Conservation (phyloP, 768 basidiomycete genomes). For the Boletellus ananas region DNA sequence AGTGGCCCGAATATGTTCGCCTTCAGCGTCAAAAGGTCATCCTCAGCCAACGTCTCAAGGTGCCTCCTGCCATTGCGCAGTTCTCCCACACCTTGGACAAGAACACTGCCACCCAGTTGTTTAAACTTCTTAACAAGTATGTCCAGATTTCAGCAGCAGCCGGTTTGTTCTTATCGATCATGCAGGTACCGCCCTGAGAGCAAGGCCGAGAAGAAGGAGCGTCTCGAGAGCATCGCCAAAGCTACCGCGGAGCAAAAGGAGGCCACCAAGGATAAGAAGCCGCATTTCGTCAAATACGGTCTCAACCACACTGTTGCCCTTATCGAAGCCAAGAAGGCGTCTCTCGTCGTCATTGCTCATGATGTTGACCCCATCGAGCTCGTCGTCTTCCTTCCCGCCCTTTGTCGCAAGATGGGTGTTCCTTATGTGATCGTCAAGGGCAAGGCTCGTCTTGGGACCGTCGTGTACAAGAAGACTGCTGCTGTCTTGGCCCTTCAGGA, state of each 20-base stretch:
- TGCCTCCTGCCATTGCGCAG: slow-evolving; percentile 96
- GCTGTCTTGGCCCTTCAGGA: slow-evolving; percentile 90
- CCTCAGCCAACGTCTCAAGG: slow-evolving; percentile 95
- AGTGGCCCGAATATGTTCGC: slow-evolving; percentile 98
- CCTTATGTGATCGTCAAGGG: slow-evolving; percentile 98
- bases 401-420: slow-evolving; percentile 99
- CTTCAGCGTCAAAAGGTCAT: slow-evolving; percentile 99
- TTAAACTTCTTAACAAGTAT: slow-evolving; percentile 95
- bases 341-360: slow-evolving; percentile 92
- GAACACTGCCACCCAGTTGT: slow-evolving; percentile 97
- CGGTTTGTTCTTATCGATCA: neutral
- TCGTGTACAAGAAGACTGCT: slow-evolving; percentile 98
- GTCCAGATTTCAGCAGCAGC: neutral
- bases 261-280: slow-evolving; percentile 84
- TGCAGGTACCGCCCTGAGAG: slow-evolving; percentile 78
- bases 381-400: slow-evolving; percentile 95
- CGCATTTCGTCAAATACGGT: slow-evolving; percentile 92
- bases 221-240: slow-evolving; percentile 74
- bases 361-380: slow-evolving; percentile 99
- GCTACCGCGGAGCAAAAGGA: slow-evolving; percentile 79
- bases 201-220: slow-evolving; percentile 96
- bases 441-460: slow-evolving; percentile 96
- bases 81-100: slow-evolving; percentile 98
- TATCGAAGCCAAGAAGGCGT: slow-evolving; percentile 96
- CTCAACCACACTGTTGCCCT: slow-evolving; percentile 96